phyloP scores from a whole-genome alignment of 805 yeast genomes.

The Kluyveromyces dobzhanskii region DNA sequence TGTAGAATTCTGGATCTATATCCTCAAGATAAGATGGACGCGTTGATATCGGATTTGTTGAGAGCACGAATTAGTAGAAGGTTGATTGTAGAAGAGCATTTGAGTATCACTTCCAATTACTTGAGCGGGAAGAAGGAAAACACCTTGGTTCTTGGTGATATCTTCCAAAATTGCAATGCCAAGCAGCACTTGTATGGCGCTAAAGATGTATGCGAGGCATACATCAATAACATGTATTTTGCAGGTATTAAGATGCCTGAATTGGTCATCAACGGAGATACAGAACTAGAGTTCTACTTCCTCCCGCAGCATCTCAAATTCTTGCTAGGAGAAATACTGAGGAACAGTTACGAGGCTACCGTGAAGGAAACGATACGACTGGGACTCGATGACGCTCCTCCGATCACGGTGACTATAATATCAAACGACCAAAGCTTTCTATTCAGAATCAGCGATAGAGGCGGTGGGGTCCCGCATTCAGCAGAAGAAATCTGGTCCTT shows the following conservation, averaged over 20 bases:
- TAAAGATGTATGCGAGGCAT: slow-evolving; percentile 40
- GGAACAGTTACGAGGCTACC: slow-evolving; percentile 82
- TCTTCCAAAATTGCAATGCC: slow-evolving; percentile 73
- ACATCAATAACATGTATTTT: slow-evolving; percentile 44
- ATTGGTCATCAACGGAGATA: slow-evolving; percentile 65
- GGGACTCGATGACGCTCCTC: slow-evolving; percentile 44
- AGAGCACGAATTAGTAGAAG: slow-evolving; percentile 85
- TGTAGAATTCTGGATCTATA: slow-evolving; percentile 51
- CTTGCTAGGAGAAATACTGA: slow-evolving; percentile 75
- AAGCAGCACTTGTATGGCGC: slow-evolving; percentile 54
- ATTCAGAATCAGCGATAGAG: slow-evolving; percentile 79
- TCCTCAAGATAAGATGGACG: slow-evolving; percentile 59
- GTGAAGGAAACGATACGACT: slow-evolving; percentile 38
- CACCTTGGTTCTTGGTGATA: slow-evolving; percentile 63
- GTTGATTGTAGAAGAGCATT: slow-evolving; percentile 85
- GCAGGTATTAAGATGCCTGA: slow-evolving; percentile 60
- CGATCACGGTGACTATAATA: slow-evolving; percentile 69
- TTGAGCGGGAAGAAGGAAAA: slow-evolving; percentile 32
- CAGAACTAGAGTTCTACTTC: slow-evolving; percentile 64
- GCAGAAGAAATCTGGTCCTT: slow-evolving; percentile 71
- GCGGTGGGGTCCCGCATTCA: slow-evolving; percentile 73
- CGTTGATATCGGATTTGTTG: slow-evolving; percentile 65
- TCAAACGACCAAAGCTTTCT: slow-evolving; percentile 58
- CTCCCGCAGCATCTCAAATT: slow-evolving; percentile 82
- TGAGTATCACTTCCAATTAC: slow-evolving; percentile 65